phyloP scores from a whole-genome alignment of 331 rosid species.

The Erythrophleum ivorense region DNA sequence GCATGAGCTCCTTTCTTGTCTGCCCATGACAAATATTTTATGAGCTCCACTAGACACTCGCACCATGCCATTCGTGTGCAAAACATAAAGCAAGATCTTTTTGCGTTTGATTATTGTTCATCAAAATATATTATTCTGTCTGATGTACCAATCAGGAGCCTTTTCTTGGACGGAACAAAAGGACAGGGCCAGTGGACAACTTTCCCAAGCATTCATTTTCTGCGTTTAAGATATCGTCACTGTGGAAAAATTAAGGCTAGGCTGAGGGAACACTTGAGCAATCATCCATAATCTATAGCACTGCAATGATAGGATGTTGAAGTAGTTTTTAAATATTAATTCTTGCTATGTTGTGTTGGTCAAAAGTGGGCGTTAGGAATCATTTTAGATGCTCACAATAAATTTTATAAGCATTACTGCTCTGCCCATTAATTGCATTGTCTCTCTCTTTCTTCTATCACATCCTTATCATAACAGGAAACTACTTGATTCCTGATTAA shows the following conservation, averaged over 20 bases:
- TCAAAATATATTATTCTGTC: not conserved
- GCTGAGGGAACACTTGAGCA: constrained; percentile 41
- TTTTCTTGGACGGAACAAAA: constrained; percentile 15
- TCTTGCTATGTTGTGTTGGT: constrained; percentile 55
- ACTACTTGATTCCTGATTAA: constrained; percentile 35
- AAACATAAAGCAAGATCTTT: constrained; percentile 9
- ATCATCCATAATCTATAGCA: constrained; percentile 46
- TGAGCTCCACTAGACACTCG: constrained; percentile 34
- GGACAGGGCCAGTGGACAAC: constrained; percentile 36
- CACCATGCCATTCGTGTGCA: constrained; percentile 36
- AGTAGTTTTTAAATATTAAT: constrained; percentile 27
- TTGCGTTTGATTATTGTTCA: constrained; percentile 10
- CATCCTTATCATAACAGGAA: constrained; percentile 35
- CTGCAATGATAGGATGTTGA: constrained; percentile 51
- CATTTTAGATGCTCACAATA: constrained; percentile 54
- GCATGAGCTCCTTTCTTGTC: constrained; percentile 47
- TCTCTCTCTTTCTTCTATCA: constrained; percentile 47
- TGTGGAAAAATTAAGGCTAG: constrained; percentile 40
- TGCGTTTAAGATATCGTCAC: constrained; percentile 1
- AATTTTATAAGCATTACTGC: constrained; percentile 58
- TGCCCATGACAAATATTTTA: constrained; percentile 44
- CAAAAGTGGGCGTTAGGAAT: constrained; percentile 73
- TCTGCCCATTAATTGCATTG: constrained; percentile 54
- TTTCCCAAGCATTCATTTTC: constrained; percentile 41
- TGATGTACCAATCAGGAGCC: not conserved